Evolutionary conservation across 179 eudicot species (phyloP), one percentile per base, ranked within the genome.

Genomic region (Heliamphora pulchella): DNA sequence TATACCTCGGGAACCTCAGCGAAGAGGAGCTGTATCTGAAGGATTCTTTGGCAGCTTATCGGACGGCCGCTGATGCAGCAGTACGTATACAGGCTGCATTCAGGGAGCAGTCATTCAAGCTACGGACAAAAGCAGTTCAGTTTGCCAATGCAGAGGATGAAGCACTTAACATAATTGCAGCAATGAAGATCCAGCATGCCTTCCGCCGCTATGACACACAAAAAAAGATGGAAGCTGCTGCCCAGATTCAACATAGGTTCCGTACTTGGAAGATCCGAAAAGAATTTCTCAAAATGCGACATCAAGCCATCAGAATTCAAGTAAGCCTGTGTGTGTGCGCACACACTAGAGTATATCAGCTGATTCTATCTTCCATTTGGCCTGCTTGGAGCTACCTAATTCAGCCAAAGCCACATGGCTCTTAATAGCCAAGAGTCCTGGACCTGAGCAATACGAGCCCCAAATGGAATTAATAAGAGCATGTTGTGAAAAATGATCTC

Each of bases 31-130:
- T 87, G 73, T 82, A 83, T 85, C 83, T 96, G 82, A 93, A 93
- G 81, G 98, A 96, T 51, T 87, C 92, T 48, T 84, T 95, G 82
- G 86, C 98, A 46, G 99, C 98, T 87, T 94, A 92, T 82, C 87
- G 97, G 18, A 96, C 92, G 1, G 99, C 98, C 71, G 99, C 99
- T 76, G 98, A 94, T 87, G 98, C 97, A 51, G 99, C 99, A 67
- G 98, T 93, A 1, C 93, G 94, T 66, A 96, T 96, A 78, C 98
- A 96, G 78, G 83, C 89, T 77, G 97, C 98, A 55, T 91, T 92
- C 86, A 89, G 98, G 83, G 96, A 91, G 83, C 89, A 86, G n/a
- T 83, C 98, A 18, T 82, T 96, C 59, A 90, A 92, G 84, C 84
- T 86, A 64, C 84, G 86, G 85, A 83, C 87, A 50, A 77, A 87